Evolutionary conservation across 2,329 filamentous ascomycete species (phyloP), one percentile per base, ranked within the genome.

Genomic region (Aureobasidium uvarum): DNA sequence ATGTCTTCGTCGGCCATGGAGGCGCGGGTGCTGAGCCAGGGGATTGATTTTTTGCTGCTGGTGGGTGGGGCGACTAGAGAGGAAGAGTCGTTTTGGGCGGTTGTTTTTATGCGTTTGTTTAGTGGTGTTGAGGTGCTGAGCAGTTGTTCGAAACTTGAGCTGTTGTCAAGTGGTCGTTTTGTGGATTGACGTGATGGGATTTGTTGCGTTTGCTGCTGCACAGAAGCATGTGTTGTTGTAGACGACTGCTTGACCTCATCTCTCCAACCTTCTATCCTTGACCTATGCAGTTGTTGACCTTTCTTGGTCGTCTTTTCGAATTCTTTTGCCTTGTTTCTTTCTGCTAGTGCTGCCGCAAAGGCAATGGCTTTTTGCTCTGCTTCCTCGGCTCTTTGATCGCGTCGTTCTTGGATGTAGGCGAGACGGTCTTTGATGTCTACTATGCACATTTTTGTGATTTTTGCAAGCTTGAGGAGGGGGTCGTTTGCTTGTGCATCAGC

Each of bases 1-100:
- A 50, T 14, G 14, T 62, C 31, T 39, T 62, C 45, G 31, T 39
- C 45, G 58, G 13, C 58, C 58, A 62, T 62, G 31, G 58, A 62
- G 33, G 45, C 58, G 31, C 58, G 43, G 1, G 58, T 62, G 31
- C 43, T 62, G 43, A 62, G 58, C 58, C 58, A 62, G 33, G 58
- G 58, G 7, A 62, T 46, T 20, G 43, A 38, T 11, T 39, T 48
- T 33, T 3, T 50, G 23, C 58, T 62, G 45, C 58, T 62, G 18
- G 58, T 62, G 3, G 58, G 58, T 38, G 43, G 58, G 18, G 20
- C 58, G 11, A 33, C 45, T 20, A 28, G 16, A 3, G 45, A 50
- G 36, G 58, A 50, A 31, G 54, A 58, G 4, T 41, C 23, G 28
- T 59, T n/a, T 20, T 25, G 31, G 1, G 31, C 16, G 4, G 33